These are phyloP conservation scores for Alternaria brassicae DNA, from an alignment of 2,329 filamentous ascomycete genomes.

Conservation along the genomic window DNA sequence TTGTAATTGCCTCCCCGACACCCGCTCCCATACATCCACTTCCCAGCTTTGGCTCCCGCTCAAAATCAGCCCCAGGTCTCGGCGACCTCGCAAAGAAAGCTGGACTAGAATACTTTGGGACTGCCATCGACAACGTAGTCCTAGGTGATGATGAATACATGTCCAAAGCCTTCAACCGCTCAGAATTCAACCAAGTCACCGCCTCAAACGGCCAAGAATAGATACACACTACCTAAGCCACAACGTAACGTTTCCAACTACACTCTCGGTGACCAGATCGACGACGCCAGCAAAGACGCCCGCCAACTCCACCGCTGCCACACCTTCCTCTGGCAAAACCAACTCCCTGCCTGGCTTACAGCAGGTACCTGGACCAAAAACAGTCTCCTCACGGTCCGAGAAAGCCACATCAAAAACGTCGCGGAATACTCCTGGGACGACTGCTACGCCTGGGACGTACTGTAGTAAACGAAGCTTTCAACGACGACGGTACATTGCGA, in stretches of 20 bases:
- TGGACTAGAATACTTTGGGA: slow-evolving; percentile 63
- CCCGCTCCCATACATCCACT: slow-evolving; percentile 15
- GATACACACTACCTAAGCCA: slow-evolving; percentile 68
- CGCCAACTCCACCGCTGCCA: slow-evolving; percentile 67
- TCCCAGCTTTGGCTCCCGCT: neutral
- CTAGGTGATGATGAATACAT: slow-evolving; percentile 62
- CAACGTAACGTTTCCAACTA: slow-evolving; percentile 64
- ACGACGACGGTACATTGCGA: slow-evolving; percentile 64
- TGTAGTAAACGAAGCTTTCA: slow-evolving; percentile 69
- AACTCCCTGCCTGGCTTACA: slow-evolving; percentile 63
- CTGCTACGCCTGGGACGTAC: slow-evolving; percentile 70
- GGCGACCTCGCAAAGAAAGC: slow-evolving; percentile 63
- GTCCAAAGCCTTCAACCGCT: slow-evolving; percentile 60
- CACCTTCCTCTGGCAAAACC: slow-evolving; percentile 63
- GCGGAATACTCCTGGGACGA: slow-evolving; percentile 65
- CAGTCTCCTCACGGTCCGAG: slow-evolving; percentile 63
- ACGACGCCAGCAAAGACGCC: slow-evolving; percentile 50
- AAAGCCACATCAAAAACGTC: slow-evolving; percentile 67
- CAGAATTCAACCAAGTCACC: slow-evolving; percentile 70
- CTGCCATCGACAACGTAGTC: slow-evolving; percentile 63
- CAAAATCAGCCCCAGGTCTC: slow-evolving; percentile 46
- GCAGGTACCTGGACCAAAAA: slow-evolving; percentile 63
- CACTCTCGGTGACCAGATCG: slow-evolving; percentile 61
- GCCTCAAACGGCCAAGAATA: slow-evolving; percentile 71
- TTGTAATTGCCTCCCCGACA: slow-evolving; percentile 22